Percentiles rank a stretch among this genome's conserved stretches.
Evolutionary conservation across 257 asterid genomes (phyloP).

Genomic region (Agastache rugosa): DNA sequence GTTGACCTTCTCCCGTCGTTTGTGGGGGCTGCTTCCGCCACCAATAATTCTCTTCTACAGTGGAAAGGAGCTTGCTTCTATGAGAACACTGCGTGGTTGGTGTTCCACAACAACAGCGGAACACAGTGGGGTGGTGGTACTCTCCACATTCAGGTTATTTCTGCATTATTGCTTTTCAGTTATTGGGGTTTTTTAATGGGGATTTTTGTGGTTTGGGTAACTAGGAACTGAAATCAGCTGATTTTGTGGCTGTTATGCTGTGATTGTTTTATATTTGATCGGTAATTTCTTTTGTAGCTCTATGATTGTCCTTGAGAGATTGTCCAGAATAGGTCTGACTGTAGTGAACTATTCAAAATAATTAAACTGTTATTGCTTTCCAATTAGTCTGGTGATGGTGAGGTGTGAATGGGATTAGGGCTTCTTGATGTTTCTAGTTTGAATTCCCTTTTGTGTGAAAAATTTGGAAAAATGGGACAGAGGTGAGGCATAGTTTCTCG

Average conservation of each 20-base stretch:
- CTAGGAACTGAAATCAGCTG: conserved; percentile 20
- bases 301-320: not conserved
- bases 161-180: not conserved
- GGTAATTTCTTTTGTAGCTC: not conserved
- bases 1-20: conserved; percentile 81
- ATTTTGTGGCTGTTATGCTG: conserved; percentile 16
- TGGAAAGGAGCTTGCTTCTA: conserved; percentile 92
- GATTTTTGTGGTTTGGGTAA: conserved; percentile 11
- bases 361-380: not conserved
- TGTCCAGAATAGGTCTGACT: not conserved
- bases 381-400: not conserved
- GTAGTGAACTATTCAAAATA: not conserved
- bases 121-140: conserved; percentile 85
- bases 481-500: not conserved
- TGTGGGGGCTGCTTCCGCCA: conserved; percentile 55
- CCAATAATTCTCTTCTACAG: conserved; percentile 42
- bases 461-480: conserved; percentile 23
- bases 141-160: conserved; percentile 74
- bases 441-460: not conserved
- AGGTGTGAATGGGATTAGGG: too few relatives aligned
- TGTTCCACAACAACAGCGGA: conserved; percentile 66
- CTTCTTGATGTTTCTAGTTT: not conserved
- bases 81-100: conserved; percentile 78
- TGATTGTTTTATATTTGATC: conserved; percentile 24
- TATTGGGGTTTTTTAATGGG: not conserved